Base-by-base conservation (phyloP, 805 yeast species). In the Debaryomyces prosopidis region DNA sequence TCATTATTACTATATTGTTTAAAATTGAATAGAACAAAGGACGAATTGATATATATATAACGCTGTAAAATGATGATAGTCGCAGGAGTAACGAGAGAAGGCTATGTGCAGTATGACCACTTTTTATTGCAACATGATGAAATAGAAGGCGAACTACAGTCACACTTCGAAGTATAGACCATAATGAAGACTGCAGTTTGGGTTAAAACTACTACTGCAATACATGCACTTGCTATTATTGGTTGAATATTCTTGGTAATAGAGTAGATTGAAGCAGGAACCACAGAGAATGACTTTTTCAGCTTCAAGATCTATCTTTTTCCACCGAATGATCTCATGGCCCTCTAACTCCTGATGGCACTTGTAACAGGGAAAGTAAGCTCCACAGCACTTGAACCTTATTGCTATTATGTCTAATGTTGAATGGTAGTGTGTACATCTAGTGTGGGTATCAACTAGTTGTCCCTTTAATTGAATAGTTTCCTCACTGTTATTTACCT, bases 361-460 rank as follows among this genome's bases (percentile, higher is more conserved):
- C 49, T 68, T 47, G 52, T 54, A 67, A 53, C 77, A 72, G 2
- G 76, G 74, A 47, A 58, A 72, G 46, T 62, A 72, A 12, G 42
- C 39, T 4, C 45, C 50, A 47, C 77, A 72, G 54, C 77, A 72
- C 47, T 58, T 58, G 51, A 66, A 70, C 45, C 66, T 68, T 37
- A 72, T 51, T 10, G 76, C 76, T 3, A 72, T 65, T 8, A 72
- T 57, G 49, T 72, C 77, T 2, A 66, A 54, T 3, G 33, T 41
- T 36, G 60, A 48, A 41, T 67, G 63, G 50, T 71, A 71, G 58
- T 72, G 77, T 5, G 39, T 30, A 41, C 77, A 72, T 17, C 77
- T 48, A 3, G 76, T 71, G 18, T 65, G 45, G 7, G 39, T 18
- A 50, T 71, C 76, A 3, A 61, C 57, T 5, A 46, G 18, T 3